phyloP scores from a whole-genome alignment of 2,329 filamentous ascomycete species.

The Periconia digitata region DNA sequence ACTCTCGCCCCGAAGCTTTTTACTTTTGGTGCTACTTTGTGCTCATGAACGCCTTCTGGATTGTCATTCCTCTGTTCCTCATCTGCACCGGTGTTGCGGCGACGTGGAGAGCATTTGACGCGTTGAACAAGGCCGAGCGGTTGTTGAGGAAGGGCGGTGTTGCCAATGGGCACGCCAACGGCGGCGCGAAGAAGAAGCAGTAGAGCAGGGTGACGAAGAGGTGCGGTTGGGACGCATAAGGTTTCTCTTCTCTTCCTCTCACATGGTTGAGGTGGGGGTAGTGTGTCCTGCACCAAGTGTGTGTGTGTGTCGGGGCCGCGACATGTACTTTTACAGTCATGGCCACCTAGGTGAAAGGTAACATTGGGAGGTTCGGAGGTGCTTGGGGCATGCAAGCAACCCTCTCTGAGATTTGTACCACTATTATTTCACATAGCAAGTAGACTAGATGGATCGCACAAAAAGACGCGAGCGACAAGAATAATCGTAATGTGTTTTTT shows the following conservation, averaged over 20 bases:
- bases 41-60: constrained; percentile 68
- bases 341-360: not conserved
- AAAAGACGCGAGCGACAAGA: no score
- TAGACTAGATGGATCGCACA: not conserved
- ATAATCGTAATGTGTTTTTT: no score
- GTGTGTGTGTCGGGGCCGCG: no score
- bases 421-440: not conserved
- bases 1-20: constrained; percentile 63
- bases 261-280: no score
- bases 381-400: not conserved
- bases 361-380: not conserved
- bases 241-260: no score
- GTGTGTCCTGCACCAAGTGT: no score
- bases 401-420: not conserved
- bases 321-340: no score
- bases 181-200: constrained; percentile 34
- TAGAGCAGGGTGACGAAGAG: constrained; percentile 13
- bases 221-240: not conserved
- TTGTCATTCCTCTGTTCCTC: constrained; percentile 56
- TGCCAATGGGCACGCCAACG: constrained; percentile 3
- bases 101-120: constrained; percentile 36
- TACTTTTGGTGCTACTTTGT: constrained; percentile 70
- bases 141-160: constrained; percentile 26
- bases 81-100: constrained; percentile 38
- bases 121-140: constrained; percentile 38